These are phyloP conservation scores for Pichia sp. DNA, from an alignment of 1,139 yeast species.

Conservation along the genomic window DNA sequence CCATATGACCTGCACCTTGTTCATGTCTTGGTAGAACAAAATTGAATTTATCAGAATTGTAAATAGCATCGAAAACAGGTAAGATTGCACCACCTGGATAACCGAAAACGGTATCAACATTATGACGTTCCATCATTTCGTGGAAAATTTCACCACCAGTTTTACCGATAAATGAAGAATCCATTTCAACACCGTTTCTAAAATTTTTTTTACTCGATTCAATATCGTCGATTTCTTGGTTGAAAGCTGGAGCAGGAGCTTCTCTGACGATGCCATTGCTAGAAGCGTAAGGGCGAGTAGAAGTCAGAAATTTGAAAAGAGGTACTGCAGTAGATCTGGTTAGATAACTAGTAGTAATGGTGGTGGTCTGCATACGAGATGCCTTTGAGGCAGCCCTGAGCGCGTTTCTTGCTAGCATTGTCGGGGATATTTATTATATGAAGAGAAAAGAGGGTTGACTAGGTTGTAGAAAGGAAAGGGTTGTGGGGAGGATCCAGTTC, in stretches of 20 bases:
- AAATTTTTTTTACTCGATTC: not conserved
- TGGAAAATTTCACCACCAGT: slow-evolving; percentile 98
- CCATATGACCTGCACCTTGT: slow-evolving; percentile 99
- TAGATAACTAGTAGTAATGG: slow-evolving; percentile 3
- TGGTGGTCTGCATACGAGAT: slow-evolving; percentile 5
- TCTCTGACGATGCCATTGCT: slow-evolving; percentile 30
- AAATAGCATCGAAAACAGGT: slow-evolving; percentile 95
- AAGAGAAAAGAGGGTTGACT: not conserved
- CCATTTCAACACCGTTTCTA: slow-evolving; percentile 36
- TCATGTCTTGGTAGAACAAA: slow-evolving; percentile 95
- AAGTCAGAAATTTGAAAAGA: not conserved
- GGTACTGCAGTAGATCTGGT: slow-evolving; percentile 1
- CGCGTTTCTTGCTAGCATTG: slow-evolving; percentile 9
- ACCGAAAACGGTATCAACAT: slow-evolving; percentile 91
- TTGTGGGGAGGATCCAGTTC: not conserved
- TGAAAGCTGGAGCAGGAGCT: slow-evolving; percentile 20
- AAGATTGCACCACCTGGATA: slow-evolving; percentile 98
- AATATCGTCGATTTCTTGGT: slow-evolving; percentile 11
- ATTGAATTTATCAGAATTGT: slow-evolving; percentile 80
- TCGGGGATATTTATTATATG: not conserved
- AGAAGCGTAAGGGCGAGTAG: not conserved
- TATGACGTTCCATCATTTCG: slow-evolving; percentile 96
- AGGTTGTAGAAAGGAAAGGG: not conserved
- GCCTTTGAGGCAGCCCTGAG: slow-evolving; percentile 3
- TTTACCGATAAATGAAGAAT: slow-evolving; percentile 84